phyloP scores from a whole-genome alignment of 345 rosid species.

The Boechera stricta region DNA sequence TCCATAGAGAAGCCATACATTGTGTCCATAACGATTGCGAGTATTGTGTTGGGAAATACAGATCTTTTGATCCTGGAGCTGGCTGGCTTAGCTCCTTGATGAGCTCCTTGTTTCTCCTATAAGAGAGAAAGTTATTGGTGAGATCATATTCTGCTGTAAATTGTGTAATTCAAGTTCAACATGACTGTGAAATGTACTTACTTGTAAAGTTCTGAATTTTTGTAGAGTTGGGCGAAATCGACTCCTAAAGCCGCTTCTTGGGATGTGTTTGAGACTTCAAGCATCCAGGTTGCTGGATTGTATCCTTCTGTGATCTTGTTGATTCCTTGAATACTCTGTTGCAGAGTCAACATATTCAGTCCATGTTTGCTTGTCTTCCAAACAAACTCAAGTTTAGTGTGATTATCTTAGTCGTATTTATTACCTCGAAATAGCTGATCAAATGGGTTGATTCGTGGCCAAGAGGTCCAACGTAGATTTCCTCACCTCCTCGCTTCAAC shows the following conservation, averaged over 20 bases:
- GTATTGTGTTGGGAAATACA: slow-evolving; percentile 59
- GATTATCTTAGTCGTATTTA: slow-evolving; percentile 11
- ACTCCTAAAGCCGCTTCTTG: slow-evolving; percentile 68
- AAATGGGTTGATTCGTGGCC: slow-evolving; percentile 69
- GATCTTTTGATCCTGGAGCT: slow-evolving; percentile 61
- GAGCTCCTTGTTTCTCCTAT: slow-evolving; percentile 74
- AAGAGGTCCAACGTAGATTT: slow-evolving; percentile 78
- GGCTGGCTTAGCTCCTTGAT: slow-evolving; percentile 61
- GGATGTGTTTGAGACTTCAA: slow-evolving; percentile 63
- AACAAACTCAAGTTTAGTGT: neutral
- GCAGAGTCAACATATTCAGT: slow-evolving; percentile 5
- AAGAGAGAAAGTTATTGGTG: neutral
- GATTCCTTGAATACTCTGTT: slow-evolving; percentile 65
- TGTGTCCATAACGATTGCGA: slow-evolving; percentile 63
- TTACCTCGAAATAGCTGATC: slow-evolving; percentile 75
- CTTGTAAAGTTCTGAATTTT: slow-evolving; percentile 67
- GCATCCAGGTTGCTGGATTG: slow-evolving; percentile 94
- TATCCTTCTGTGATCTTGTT: slow-evolving; percentile 68
- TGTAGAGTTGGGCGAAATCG: slow-evolving; percentile 67
- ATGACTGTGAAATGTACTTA: slow-evolving; percentile 20
- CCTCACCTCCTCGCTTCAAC: slow-evolving; percentile 78
- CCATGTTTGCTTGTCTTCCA: slow-evolving; percentile 1
- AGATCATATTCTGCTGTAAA: neutral
- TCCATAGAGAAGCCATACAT: slow-evolving; percentile 74
- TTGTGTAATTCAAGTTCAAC: neutral